Conservation (phyloP, 805 yeast genomes). For the Lipomyces yamanashiensis region DNA sequence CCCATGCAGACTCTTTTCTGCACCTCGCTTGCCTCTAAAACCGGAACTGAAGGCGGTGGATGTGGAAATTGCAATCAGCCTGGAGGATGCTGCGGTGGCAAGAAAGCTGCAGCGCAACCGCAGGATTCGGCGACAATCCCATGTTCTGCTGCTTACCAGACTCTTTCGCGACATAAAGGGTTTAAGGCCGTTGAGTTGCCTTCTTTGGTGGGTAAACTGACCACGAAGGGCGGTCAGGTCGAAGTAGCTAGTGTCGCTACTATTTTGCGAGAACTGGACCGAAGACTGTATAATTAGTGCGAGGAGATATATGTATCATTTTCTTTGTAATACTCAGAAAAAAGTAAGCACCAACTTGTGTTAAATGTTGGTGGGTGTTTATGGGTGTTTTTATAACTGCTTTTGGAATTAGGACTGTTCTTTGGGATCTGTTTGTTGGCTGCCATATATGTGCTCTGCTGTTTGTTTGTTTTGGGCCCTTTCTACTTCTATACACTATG, state of each 20-base stretch:
- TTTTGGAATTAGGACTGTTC: no score
- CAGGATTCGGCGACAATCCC: conserved; percentile 65
- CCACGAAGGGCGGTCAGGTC: conserved; percentile 85
- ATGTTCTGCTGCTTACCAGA: conserved; percentile 86
- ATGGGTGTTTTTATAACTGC: neutral
- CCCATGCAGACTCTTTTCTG: conserved; percentile 90
- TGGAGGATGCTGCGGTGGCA: conserved; percentile 41
- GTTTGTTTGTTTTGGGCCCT: no score
- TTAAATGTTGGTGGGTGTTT: no score
- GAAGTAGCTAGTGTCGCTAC: conserved; percentile 91
- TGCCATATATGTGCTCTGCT: no score
- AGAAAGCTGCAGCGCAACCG: conserved; percentile 36
- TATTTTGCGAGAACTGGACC: conserved; percentile 79
- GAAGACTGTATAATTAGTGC: conserved; percentile 56
- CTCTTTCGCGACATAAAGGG: conserved; percentile 79
- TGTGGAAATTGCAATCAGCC: conserved; percentile 30
- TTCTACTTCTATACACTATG: no score
- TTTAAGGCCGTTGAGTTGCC: conserved; percentile 75
- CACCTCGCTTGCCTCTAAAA: conserved; percentile 68
- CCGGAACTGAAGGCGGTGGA: conserved; percentile 22
- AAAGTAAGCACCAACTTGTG: no score
- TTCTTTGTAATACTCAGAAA: neutral
- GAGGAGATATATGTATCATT: neutral
- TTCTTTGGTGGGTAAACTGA: conserved; percentile 71
- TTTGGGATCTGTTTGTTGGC: no score